A percentile compares a stretch with the other conserved stretches of the same genome.
Evolutionary conservation across 1,139 yeast species (phyloP).

Genomic region (Taiozyma sp.): DNA sequence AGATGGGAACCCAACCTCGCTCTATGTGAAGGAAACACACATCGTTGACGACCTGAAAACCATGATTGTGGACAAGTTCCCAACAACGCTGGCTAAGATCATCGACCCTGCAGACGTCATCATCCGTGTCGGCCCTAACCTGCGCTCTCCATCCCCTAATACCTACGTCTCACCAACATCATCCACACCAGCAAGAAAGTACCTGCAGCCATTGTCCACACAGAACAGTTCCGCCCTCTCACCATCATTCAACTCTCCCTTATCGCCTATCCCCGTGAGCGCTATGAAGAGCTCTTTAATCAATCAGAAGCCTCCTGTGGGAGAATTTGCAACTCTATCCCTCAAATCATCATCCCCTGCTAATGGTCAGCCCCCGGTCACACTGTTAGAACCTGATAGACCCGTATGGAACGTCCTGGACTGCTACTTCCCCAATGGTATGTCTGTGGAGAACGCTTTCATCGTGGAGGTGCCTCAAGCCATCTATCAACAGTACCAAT

Average conservation of each 20-base stretch:
- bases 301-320: conserved; percentile 11
- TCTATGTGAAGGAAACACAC: conserved; percentile 47
- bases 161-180: conserved; percentile 8
- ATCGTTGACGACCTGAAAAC: conserved; percentile 71
- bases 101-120: conserved; percentile 68
- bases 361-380: conserved; percentile 3
- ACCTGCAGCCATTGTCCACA: background rate
- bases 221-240: conserved; percentile 2
- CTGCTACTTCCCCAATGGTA: conserved; percentile 58
- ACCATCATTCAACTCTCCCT: conserved; percentile 19
- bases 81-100: conserved; percentile 55
- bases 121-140: conserved; percentile 33
- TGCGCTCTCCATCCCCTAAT: conserved; percentile 6
- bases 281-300: conserved; percentile 17
- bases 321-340: conserved; percentile 9
- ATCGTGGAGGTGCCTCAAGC: conserved; percentile 42
- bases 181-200: conserved; percentile 5
- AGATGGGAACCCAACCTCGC: conserved; percentile 61
- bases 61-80: conserved; percentile 55
- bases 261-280: conserved; percentile 28
- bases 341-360: conserved; percentile 16
- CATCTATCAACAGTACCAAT: conserved; percentile 4
- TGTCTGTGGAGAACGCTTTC: conserved; percentile 64
- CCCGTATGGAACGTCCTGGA: conserved; percentile 56
- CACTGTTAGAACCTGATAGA: conserved; percentile 57